Base-by-base conservation (phyloP, 306 rosid species). In the Cucumis melo region DNA sequence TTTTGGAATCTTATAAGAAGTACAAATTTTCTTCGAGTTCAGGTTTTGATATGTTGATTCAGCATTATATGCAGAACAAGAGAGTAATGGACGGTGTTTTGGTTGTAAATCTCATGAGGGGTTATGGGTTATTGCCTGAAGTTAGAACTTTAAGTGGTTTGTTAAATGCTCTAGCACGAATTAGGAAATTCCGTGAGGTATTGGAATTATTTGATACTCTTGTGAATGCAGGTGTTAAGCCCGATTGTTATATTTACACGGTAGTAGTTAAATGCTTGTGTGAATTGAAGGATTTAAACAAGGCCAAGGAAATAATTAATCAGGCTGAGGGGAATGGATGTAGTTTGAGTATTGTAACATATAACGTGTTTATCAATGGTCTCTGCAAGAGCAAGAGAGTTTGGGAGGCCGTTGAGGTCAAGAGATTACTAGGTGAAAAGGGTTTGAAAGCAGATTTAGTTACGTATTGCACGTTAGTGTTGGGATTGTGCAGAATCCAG, bases 41-140 rank as follows among this genome's bases (percentile, higher is more conserved):
- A 80, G 98, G 94, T 20, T 93, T 93, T 78, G 96, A 93, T 87
- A 81, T 91, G 81, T 81, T 93, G 85, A 82, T 93, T 73, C 96
- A 86, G 55, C 79, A 73, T 83, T 93, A 87, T 39, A 79, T 88
- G 56, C 94, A 88, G 3, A 84, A 70, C 44, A 78, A 85, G 79
- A 86, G 85, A 67, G 82, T 80, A 23, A 79, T 76, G 32, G 88
- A 90, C 74, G 97, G 87, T 32, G 88, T 87, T 19, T 67, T 73
- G 51, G 81, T 91, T 78, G 57, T 75, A 10, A 88, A 80, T 79
- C 87, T 93, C 70, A 93, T 91, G 97, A 79, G 80, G 80, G 85
- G 54, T 16, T 82, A 85, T 42, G 14, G 55, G 5, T 76, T 93
- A 68, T 82, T 89, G 75, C 96, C 94, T 63, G 93, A 91, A 79